Evolutionary conservation across 2,329 filamentous ascomycete species (phyloP), one percentile per base, ranked within the genome.

Genomic region (Periconia sp.): DNA sequence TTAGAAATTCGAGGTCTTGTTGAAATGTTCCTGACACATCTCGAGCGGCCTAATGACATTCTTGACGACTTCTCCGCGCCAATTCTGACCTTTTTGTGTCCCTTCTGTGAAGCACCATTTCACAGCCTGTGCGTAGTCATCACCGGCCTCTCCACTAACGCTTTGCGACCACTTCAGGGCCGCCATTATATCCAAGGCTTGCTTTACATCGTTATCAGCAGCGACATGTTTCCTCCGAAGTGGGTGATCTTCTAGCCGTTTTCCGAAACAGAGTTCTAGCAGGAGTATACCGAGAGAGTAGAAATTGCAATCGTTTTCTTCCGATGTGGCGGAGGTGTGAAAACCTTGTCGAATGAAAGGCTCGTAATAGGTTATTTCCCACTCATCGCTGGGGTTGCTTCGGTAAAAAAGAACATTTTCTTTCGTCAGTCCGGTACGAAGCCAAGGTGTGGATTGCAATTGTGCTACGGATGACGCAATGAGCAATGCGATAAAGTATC

Each of bases 271-370:
- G 9, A 64, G 54, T 40, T 64, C 59, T 1, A 62, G 51, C 6
- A 64, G 55, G 11, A 64, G 47, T 10, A 64, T 64, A 14, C 61
- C 61, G 9, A 64, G 57, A 0, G 57, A 58, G 35, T 41, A 50
- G 44, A 64, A 64, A 31, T 64, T 59, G 48, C 48, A 48, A 6
- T 57, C 54, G 23, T 50, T 42, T 8, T 50, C 42, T 13, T 46
- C 44, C n/a, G 19, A 19, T 20, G 30, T 20, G 15, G n/a, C 6
- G 18, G 17, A 40, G 20, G 70, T 91, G 85, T 41, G 46, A 87
- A 91, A 69, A 87, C 87, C 81, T 81, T 76, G 54, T 78, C 84
- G 1, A 88, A 91, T 54, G 87, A 88, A 65, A 85, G 82, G 18
- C 86, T 87, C 89, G 90, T 91, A 53, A 41, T 51, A 58, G 9